Conservation (phyloP, 371 early-diverging fungal species). For the Mucor piriformis region DNA sequence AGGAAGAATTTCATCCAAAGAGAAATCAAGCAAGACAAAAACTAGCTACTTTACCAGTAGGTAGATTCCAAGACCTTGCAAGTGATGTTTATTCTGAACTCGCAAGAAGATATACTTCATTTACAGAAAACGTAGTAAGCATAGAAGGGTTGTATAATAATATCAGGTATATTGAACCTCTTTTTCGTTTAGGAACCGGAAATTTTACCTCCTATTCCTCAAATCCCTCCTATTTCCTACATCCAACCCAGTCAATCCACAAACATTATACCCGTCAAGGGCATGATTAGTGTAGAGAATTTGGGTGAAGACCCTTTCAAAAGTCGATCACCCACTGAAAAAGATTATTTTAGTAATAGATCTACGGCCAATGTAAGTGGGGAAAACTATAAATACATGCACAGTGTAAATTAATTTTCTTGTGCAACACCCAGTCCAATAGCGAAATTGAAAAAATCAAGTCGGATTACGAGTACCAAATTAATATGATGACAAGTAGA, state of each 20-base stretch:
- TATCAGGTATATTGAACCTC: neutral
- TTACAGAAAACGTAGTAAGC: constrained; percentile 32
- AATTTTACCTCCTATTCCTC: constrained; percentile 43
- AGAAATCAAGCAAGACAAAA: constrained; percentile 96
- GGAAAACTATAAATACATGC: neutral
- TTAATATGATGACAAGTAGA: constrained; percentile 45
- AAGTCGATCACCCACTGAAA: constrained; percentile 8
- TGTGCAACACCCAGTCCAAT: neutral
- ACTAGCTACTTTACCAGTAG: constrained; percentile 85
- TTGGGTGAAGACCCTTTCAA: constrained; percentile 7
- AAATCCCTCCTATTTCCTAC: constrained; percentile 8
- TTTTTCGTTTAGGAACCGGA: constrained; percentile 7
- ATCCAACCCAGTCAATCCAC: constrained; percentile 48
- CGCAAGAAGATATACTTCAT: constrained; percentile 63
- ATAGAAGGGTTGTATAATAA: neutral
- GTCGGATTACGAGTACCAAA: constrained; percentile 65
- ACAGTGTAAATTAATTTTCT: neutral
- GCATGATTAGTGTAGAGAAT: constrained; percentile 46
- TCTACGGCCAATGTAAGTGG: constrained; percentile 6
- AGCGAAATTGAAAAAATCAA: constrained; percentile 34
- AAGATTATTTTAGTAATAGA: constrained; percentile 19
- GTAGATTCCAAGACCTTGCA: constrained; percentile 87
- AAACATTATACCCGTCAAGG: constrained; percentile 51
- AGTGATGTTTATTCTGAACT: constrained; percentile 88
- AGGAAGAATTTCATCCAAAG: constrained; percentile 88